Base-by-base conservation (phyloP, 345 rosid genomes). In the Psidium friedrichsthalianum region DNA sequence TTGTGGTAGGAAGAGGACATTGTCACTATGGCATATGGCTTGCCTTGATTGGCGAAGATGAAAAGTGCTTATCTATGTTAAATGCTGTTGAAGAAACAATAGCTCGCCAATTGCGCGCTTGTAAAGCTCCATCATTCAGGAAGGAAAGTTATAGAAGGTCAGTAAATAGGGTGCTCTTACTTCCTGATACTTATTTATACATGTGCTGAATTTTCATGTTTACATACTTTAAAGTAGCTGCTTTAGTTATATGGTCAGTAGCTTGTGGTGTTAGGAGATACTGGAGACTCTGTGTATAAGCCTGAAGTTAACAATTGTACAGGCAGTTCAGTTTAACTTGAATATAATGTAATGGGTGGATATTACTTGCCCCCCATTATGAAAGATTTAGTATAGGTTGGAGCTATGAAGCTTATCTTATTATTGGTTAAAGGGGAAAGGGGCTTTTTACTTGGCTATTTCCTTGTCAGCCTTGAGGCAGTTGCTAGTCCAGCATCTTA, bases 1-100 rank as follows among this genome's bases (percentile, higher is more conserved):
- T 80, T 82, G n/a, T 82, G 84, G 86, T 88, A 96, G 99, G 99
- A 97, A 91, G 99, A 97, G 89, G 99, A 97, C 92, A 92, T 95
- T 86, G 91, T 97, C 85, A 93, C 94, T 7, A 96, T 95, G 98
- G 85, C 96, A 58, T 95, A 95, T 88, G 98, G 99, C 84, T 98
- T 97, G 90, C 95, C 98, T 88, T 97, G 82, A 88, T 44, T 87
- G 96, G 88, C 74, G 98, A 94, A 86, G 99, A 97, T 91, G 96
- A 92, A 25, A 96, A 92, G 90, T 95, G 98, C 91, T 90, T 96
- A 87, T 90, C 93, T 61, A 89, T 95, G 88, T 74, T 97, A 88
- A 97, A 95, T 91, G 96, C 98, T 47, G 96, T 95, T 40, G 99
- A 97, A 92, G 98, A 97, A 91, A 93, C 94, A 52, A 89, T 95